phyloP scores from a whole-genome alignment of 1,284 basidiomycete species.

The Volvariella volvacea region DNA sequence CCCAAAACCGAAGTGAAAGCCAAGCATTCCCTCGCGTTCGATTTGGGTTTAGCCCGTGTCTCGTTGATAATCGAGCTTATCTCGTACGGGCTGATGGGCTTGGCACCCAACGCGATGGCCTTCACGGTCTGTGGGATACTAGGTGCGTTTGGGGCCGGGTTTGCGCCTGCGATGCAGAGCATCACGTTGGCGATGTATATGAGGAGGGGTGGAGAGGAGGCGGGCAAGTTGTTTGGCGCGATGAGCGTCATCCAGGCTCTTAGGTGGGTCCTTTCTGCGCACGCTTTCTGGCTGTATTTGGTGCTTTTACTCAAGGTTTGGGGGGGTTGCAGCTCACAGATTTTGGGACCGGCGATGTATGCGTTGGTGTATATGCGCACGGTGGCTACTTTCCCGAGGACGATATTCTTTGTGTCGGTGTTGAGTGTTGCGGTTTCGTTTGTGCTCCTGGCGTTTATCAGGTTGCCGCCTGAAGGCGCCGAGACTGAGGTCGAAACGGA shows the following conservation, averaged over 20 bases:
- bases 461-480: slow-evolving; percentile 24
- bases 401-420: slow-evolving; percentile 47
- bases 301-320: background rate
- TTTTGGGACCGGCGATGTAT: slow-evolving; percentile 55
- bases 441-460: slow-evolving; percentile 35
- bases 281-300: background rate
- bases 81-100: slow-evolving; percentile 43
- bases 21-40: slow-evolving; percentile 44
- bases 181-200: slow-evolving; percentile 60
- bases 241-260: slow-evolving; percentile 64
- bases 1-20: too few relatives aligned
- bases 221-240: slow-evolving; percentile 65
- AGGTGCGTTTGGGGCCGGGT: slow-evolving; percentile 49
- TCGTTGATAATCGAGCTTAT: slow-evolving; percentile 56
- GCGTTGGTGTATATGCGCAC: slow-evolving; percentile 55
- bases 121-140: slow-evolving; percentile 46
- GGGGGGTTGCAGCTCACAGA: slow-evolving; percentile 32
- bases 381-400: slow-evolving; percentile 48
- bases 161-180: slow-evolving; percentile 58
- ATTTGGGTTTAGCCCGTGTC: slow-evolving; percentile 51
- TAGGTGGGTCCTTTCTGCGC: slow-evolving; percentile 32
- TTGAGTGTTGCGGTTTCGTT: slow-evolving; percentile 32
- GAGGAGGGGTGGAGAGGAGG: slow-evolving; percentile 40
- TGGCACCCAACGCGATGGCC: slow-evolving; percentile 30
- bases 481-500: too few relatives aligned